Base-by-base conservation (phyloP, 306 rosid genomes). In the Carpinus fangiana region DNA sequence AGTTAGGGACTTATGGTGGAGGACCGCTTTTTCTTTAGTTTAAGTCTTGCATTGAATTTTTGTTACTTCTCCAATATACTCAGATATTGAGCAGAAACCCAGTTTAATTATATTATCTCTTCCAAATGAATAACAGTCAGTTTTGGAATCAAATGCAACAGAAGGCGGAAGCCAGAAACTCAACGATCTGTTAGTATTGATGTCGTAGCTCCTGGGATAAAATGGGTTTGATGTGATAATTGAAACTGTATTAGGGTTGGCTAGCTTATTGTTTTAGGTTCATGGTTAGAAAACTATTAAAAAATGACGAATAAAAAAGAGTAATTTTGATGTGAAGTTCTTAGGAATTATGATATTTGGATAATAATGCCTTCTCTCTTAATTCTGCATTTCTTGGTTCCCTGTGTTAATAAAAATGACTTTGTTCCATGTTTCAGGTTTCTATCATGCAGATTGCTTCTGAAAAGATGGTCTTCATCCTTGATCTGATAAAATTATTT, bases 371-470 rank as follows among this genome's bases (percentile, higher is more conserved):
- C 23, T 11, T 9, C 5, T 67, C 1, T 4, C 18, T 38, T 41
- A 11, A 36, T 38, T 38, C 28, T 67, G 17, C 26, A 18, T 66
- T 67, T 66, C 9, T n/a, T 43, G 18, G 43, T 41, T 18, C 72
- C 51, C n/a, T 41, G 9, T 17, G 67, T 28, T 61, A 28, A 31
- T 61, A 2, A 41, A 64, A 67, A 13, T 43, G 52, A 74, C n/a
- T 47, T 66, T 67, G 20, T 80, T 75, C 80, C 79, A 28, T 69
- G 73, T 84, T 86, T 84, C 94, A 96, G 98, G 99, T 96, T 81
- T 96, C 99, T 82, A 93, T 96, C 79, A 81, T 96, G 92, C 99
- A 96, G 89, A 86, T 96, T 82, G 96, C 97, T 70, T 88, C 97
- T 73, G 97, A 91, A 83, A 87, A 87, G 78, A 81, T 70, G 83